A percentile compares a stretch with the other conserved stretches of the same genome.
These are phyloP conservation scores for Lecanosticta acicola DNA, from an alignment of 2,329 filamentous ascomycete genomes.

Conservation along the genomic window DNA sequence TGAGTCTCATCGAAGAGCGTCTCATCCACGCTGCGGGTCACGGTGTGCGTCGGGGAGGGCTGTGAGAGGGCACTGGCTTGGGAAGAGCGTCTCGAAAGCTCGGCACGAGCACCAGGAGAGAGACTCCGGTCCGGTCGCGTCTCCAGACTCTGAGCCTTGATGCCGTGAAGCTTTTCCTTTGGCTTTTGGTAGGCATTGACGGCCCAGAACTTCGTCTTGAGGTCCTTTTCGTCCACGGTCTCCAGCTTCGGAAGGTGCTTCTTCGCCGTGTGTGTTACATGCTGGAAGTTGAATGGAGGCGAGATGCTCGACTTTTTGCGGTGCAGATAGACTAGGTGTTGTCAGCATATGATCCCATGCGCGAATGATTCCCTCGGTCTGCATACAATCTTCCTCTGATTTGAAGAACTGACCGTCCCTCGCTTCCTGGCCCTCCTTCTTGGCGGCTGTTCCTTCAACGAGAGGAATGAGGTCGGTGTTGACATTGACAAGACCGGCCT, in stretches of 20 bases:
- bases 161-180: conserved; percentile 46
- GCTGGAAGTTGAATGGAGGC: conserved; percentile 59
- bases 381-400: conserved; percentile 6
- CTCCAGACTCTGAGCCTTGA: conserved; percentile 46
- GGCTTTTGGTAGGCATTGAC: conserved; percentile 50
- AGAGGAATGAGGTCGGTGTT: conserved; percentile 14
- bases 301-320: conserved; percentile 50
- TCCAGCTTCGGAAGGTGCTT: conserved; percentile 50
- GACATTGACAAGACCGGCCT: not conserved
- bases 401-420: conserved; percentile 8
- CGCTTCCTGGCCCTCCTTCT: not conserved
- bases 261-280: conserved; percentile 55
- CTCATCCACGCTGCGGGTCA: conserved; percentile 19
- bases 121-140: not conserved
- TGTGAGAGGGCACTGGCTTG: not conserved
- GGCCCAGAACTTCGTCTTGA: conserved; percentile 50
- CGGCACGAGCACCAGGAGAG: conserved; percentile 1
- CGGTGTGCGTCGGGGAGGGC: conserved; percentile 9
- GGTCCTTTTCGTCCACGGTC: conserved; percentile 46
- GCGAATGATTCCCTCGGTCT: not conserved
- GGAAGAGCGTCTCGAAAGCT: not conserved
- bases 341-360: not conserved
- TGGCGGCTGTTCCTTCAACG: not conserved
- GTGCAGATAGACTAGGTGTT: conserved; percentile 24
- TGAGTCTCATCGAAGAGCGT: conserved; percentile 24